phyloP scores from a whole-genome alignment of 495 filamentous ascomycete genomes.

The Neurospora sp. region DNA sequence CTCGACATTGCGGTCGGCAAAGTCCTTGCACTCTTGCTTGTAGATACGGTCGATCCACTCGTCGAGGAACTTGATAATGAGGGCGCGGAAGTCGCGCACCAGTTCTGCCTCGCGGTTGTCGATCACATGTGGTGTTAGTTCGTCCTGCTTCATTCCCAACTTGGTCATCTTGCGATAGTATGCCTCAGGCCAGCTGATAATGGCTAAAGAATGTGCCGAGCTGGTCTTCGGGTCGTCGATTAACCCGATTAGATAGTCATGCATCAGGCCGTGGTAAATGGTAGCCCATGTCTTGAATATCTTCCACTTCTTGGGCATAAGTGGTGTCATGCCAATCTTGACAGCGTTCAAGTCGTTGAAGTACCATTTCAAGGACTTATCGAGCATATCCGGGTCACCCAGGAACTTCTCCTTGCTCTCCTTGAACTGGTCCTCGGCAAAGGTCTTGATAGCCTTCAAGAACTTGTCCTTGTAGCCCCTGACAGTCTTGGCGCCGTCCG shows the following conservation, averaged over 20 bases:
- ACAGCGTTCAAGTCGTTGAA: slow-evolving; percentile 95
- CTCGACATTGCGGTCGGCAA: slow-evolving; percentile 64
- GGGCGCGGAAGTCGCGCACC: slow-evolving; percentile 81
- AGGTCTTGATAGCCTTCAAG: slow-evolving; percentile 62
- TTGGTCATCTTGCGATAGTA: slow-evolving; percentile 95
- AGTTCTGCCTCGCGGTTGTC: slow-evolving; percentile 82
- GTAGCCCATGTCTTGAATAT: slow-evolving; percentile 82
- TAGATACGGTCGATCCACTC: slow-evolving; percentile 96
- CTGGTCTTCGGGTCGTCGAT: slow-evolving; percentile 72
- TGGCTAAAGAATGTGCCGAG: slow-evolving; percentile 71
- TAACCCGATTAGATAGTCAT: slow-evolving; percentile 71
- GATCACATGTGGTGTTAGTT: slow-evolving; percentile 70
- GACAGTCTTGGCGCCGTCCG: slow-evolving; percentile 79
- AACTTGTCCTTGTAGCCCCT: slow-evolving; percentile 97
- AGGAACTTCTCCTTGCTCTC: slow-evolving; percentile 64
- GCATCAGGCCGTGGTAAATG: slow-evolving; percentile 91
- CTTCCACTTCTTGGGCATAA: slow-evolving; percentile 97
- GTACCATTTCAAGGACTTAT: slow-evolving; percentile 84
- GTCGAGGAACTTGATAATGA: slow-evolving; percentile 90
- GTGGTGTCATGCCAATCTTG: slow-evolving; percentile 71
- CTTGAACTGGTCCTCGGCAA: slow-evolving; percentile 65
- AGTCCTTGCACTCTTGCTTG: slow-evolving; percentile 63
- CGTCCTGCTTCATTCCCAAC: slow-evolving; percentile 62
- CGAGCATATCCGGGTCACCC: slow-evolving; percentile 68
- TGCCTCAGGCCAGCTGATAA: slow-evolving; percentile 90